These are phyloP conservation scores for Corynascus novoguineensis DNA, from an alignment of 495 filamentous ascomycete genomes.

Conservation along the genomic window DNA sequence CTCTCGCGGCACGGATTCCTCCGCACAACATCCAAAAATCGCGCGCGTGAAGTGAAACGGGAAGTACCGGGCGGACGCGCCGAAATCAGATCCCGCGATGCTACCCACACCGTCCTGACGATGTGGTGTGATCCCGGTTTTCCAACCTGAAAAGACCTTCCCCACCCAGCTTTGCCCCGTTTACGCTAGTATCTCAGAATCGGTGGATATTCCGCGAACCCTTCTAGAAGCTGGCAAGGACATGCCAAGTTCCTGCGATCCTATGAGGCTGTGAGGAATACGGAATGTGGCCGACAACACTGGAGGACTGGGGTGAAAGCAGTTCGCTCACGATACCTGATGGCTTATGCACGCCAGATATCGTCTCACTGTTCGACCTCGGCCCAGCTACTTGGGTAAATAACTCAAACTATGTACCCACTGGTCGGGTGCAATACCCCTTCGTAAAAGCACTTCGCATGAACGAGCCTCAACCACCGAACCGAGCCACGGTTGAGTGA, in stretches of 20 bases:
- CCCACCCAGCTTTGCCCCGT: neutral
- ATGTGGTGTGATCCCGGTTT: neutral
- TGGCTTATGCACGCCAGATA: no score
- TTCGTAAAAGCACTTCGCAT: no score
- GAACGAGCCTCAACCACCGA: neutral
- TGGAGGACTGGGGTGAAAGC: neutral
- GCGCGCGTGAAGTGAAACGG: neutral
- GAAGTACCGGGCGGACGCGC: neutral
- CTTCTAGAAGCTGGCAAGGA: slow-evolving; percentile 7
- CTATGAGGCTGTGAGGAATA: neutral
- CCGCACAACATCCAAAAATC: no score
- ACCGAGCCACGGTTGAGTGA: neutral
- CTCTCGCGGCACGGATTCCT: no score
- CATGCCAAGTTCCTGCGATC: slow-evolving; percentile 3
- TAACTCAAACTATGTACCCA: no score
- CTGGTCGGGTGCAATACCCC: no score
- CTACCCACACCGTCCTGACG: neutral
- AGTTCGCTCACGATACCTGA: no score
- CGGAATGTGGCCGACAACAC: neutral
- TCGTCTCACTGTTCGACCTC: no score
- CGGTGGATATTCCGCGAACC: neutral
- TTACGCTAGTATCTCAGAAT: no score
- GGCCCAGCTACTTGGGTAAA: no score
- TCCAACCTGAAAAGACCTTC: neutral
- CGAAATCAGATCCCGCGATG: neutral